Evolutionary conservation across 2,329 filamentous ascomycete genomes (phyloP), one percentile per base, ranked within the genome.

Genomic region (Ceratocystis harringtonii): DNA sequence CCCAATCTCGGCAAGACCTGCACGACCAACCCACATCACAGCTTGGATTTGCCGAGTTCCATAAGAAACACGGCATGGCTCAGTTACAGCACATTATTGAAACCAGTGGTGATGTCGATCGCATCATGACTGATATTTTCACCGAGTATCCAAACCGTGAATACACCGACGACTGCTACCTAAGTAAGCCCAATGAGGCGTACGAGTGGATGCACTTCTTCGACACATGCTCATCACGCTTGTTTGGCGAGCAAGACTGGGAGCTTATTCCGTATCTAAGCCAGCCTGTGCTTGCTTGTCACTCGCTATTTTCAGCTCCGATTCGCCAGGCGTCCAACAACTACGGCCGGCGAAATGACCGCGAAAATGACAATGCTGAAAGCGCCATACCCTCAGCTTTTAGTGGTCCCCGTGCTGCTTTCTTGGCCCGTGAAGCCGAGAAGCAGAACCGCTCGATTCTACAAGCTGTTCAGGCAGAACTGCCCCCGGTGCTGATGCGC

Each of bases 161-260:
- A 22, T 99, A 88, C 75, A 95, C 96, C 76, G 94, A 99, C 73
- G 94, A 99, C 74, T 88, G 86, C 0, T 87, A 90, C 70, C 84
- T 99, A 41, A 89, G 86, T 43, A 99, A 99, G 72, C 95, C 95
- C 0, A 85, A 87, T 69, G 78, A 82, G 73, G 90, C 90, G 0
- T 95, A 96, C 74, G 92, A 96, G 72, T 99, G 94, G 94, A 82
- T 99, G 65, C 81, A 95, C 74, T 97, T 99, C 75, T 89, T 96
- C 74, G 94, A 97, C 71, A 78, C 80, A 0, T 85, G 95, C 68
- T 90, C 90, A 28, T 85, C 86, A 0, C 84, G 86, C 48, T 81
- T 97, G 1, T 95, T 86, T 72, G 78, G 84, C n/a, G 86, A 83
- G 67, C 92, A 96, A 73, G 92, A 95, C 65, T 99, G 94, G 89